phyloP scores from a whole-genome alignment of 2,329 filamentous ascomycete species.

The Ophiostoma sp. region DNA sequence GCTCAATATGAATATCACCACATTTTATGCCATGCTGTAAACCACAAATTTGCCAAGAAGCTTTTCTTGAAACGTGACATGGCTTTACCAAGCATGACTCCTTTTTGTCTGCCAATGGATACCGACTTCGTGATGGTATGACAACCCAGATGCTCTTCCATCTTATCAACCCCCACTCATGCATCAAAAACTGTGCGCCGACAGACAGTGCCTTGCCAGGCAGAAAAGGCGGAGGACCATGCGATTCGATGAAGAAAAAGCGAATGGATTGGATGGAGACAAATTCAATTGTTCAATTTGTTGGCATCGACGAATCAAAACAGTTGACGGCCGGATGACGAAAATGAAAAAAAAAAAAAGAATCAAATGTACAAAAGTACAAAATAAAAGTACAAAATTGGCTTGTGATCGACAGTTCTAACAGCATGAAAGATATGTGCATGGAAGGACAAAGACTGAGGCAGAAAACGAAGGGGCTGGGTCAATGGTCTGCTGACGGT shows the following conservation, averaged over 20 bases:
- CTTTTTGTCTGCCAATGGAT: background rate
- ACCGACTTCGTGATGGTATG: background rate
- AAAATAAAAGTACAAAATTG: too few relatives aligned
- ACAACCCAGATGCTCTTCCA: background rate
- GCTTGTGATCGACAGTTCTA: background rate
- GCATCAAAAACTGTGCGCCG: background rate
- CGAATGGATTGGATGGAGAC: background rate
- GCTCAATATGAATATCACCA: background rate
- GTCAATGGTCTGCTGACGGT: conserved; percentile 2
- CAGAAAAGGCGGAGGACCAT: background rate
- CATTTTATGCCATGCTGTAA: too few relatives aligned
- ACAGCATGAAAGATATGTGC: background rate
- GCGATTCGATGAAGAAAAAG: background rate
- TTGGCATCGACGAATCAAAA: background rate
- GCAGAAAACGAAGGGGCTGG: conserved; percentile 1
- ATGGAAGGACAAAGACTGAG: background rate
- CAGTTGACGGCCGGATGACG: background rate
- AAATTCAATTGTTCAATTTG: background rate
- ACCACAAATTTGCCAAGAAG: background rate
- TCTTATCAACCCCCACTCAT: background rate
- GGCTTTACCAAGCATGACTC: background rate
- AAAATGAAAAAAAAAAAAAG: background rate
- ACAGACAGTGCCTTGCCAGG: too few relatives aligned
- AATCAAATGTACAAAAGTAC: background rate
- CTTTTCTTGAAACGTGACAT: background rate